Evolutionary conservation across 228 moss, liverwort and hornwort species (phyloP), one percentile per base, ranked within the genome.

Genomic region (Sphagnum magellanicum): DNA sequence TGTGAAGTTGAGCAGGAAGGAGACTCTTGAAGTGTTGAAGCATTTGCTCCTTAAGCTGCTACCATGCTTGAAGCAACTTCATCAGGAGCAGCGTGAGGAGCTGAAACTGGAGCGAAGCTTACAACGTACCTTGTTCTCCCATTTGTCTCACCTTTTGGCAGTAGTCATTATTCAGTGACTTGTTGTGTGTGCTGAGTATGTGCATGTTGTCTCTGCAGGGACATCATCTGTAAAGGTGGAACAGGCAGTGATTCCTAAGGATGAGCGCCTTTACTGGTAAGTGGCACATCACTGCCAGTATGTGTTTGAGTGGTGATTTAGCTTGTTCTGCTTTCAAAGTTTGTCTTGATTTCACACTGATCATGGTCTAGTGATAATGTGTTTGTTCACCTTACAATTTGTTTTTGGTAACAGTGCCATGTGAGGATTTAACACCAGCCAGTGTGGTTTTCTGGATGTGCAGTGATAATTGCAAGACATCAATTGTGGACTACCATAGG

Each of bases 401-500:
- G 64, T 16, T n/a, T 10, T 69, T 50, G 5, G 62, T 46, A 55
- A 50, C 9, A 8, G 1, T 52, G 49, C 32, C 12, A 8, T 6
- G 59, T 59, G 32, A 32, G 32, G 32, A 32, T 32, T 32, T 32
- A 32, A 32, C 32, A 63, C 32, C 53, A 60, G 11, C 10, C 71
- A 67, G 67, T 75, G 48, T 16, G 60, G 32, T 32, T 32, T 32
- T 32, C 32, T 47, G 53, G 16, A 69, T 16, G 15, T 77, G 64
- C 91, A 95, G 95, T 75, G 76, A 95, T 63, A 95, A 92, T 67
- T 95, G 95, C 76, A 92, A 76, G 73, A 95, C 95, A 8, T 95
- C 92, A 46, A 86, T 95, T 64, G 95, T 95, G 67, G 92, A 95
- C 63, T 95, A 84, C 68, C 78, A 84, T 73, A 84, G 95, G 13